phyloP scores from a whole-genome alignment of 1,139 yeast species.

The Yamadazyma mexicana region DNA sequence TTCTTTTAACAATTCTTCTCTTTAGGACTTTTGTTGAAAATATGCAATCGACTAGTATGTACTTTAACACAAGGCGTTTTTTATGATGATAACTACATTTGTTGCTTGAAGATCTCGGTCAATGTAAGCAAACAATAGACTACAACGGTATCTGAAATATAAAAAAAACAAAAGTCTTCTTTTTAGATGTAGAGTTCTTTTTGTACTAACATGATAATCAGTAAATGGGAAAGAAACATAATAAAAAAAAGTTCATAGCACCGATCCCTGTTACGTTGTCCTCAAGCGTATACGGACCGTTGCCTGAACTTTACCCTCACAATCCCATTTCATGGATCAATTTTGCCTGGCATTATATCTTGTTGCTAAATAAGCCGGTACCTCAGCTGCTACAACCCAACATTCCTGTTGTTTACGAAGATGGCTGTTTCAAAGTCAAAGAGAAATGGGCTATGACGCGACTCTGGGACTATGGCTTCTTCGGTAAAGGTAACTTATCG shows the following conservation, averaged over 20 bases:
- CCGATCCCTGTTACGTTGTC: constrained; percentile 53
- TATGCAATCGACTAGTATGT: constrained; percentile 1
- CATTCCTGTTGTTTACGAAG: constrained; percentile 26
- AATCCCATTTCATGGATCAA: constrained; percentile 63
- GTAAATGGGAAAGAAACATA: constrained; percentile 17
- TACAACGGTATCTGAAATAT: constrained; percentile 99
- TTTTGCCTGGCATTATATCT: constrained; percentile 36
- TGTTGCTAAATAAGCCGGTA: constrained; percentile 22
- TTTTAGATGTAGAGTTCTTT: too few species aligned
- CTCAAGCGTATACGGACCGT: constrained; percentile 28
- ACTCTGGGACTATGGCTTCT: constrained; percentile 86
- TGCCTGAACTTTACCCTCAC: constrained; percentile 53
- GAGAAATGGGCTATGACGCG: constrained; percentile 49
- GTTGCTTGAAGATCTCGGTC: constrained; percentile 13
- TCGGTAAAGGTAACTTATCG: constrained; percentile 88
- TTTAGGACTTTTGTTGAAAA: background rate
- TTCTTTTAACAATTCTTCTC: background rate
- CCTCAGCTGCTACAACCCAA: constrained; percentile 25
- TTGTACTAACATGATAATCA: constrained; percentile 3
- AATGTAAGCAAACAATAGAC: constrained; percentile 86
- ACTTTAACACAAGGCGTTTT: background rate
- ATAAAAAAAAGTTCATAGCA: constrained; percentile 28
- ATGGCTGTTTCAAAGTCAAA: constrained; percentile 45
- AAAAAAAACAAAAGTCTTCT: constrained; percentile 3
- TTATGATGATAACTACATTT: constrained; percentile 8